Evolutionary conservation across 139 green algal genomes (phyloP), one percentile per base, ranked within the genome.

Genomic region (Picochlorum costavermella): DNA sequence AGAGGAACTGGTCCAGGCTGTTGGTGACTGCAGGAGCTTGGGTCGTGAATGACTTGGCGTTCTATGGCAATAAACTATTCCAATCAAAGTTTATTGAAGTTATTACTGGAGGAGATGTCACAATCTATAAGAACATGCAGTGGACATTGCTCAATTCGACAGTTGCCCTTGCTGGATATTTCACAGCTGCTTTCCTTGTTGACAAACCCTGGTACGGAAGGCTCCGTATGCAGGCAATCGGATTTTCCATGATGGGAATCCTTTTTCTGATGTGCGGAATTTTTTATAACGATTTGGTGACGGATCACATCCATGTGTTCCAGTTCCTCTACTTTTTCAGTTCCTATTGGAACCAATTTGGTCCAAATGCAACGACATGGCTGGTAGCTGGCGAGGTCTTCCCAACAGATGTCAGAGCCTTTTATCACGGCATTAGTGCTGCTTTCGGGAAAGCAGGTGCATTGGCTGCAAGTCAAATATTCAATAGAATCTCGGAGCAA

Each of bases 1-100:
- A 33, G 6, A 30, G 50, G 36, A 80, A 77, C 65, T 71, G 65
- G 60, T 69, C 58, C 14, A 50, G 74, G 6, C 59, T 81, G 20
- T 5, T 76, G 2, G 51, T 36, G 14, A 80, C 74, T 14, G 65
- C 46, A 37, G 48, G 69, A 13, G 64, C 30, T 50, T 85, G 78
- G 78, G 46, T 82, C 28, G 67, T 70, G 9, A 69, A 56, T 45
- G 72, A 87, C 56, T 83, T 87, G 56, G 72, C 77, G 43, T 86
- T 84, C 65, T 90, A 88, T 25, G 82, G 85, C 46, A 88, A 88
- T 76, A 92, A 91, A 75, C 69, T 91, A 3, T 81, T 84, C 66
- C 76, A 89, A 62, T 63, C 37, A 14, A 33, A 67, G 0, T 88
- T 89, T 73, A 81, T 89, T 16, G 25, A 70, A n/a, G 64, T 76